These are phyloP conservation scores for Diaporthe citriasiana DNA, from an alignment of 2,329 filamentous ascomycete genomes.

Conservation along the genomic window DNA sequence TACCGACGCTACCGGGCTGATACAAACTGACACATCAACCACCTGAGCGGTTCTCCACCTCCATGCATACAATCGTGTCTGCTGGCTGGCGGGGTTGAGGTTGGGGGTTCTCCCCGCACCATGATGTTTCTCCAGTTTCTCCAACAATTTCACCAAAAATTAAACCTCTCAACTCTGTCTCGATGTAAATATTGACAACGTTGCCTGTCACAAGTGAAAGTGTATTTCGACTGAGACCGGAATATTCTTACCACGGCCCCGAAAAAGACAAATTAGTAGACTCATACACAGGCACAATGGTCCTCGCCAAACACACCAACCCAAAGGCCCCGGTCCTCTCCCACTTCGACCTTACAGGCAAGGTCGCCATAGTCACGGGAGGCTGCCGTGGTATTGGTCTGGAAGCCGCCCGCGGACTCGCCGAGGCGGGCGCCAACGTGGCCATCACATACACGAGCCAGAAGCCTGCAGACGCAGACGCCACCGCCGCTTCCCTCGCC, in stretches of 20 bases:
- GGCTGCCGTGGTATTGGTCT: constrained; percentile 51
- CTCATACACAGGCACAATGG: constrained; percentile 44
- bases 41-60: constrained; percentile 8
- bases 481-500: constrained; percentile 43
- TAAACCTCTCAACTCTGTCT: background rate
- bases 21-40: background rate
- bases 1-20: background rate
- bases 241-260: background rate
- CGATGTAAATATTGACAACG: background rate
- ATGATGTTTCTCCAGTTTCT: background rate
- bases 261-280: background rate
- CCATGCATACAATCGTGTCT: background rate
- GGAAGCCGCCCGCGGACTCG: constrained; percentile 50
- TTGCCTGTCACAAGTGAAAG: background rate
- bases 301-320: constrained; percentile 50
- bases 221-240: no score
- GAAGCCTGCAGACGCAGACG: constrained; percentile 47
- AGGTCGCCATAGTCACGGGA: constrained; percentile 50
- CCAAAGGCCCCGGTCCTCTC: constrained; percentile 50
- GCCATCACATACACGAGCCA: constrained; percentile 52
- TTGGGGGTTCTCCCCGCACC: constrained; percentile 8
- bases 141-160: background rate
- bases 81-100: constrained; percentile 1
- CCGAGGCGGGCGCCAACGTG: constrained; percentile 49
- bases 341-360: constrained; percentile 50